Percentiles rank a stretch among this genome's conserved stretches.
Conservation (phyloP, 2,329 filamentous ascomycete genomes). For the Colletotrichum sp. region DNA sequence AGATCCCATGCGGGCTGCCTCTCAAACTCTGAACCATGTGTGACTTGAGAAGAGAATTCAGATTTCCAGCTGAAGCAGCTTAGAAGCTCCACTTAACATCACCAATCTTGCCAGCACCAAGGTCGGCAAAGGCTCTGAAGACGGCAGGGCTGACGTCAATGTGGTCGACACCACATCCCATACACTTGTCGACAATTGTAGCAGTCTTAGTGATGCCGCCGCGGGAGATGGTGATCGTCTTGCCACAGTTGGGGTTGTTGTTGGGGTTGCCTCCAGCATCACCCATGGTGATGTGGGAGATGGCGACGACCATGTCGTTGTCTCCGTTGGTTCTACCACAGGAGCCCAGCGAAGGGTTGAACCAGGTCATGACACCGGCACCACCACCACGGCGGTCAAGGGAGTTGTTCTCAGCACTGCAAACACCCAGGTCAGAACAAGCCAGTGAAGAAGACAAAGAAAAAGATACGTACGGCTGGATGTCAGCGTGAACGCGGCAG, state of each 20-base stretch:
- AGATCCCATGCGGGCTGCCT: neutral
- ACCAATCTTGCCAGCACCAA: neutral
- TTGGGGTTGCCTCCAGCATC: neutral
- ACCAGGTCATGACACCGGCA: slow-evolving; percentile 15
- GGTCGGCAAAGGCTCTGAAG: neutral
- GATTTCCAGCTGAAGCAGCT: neutral
- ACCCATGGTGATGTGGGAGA: slow-evolving; percentile 20
- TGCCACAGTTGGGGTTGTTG: slow-evolving; percentile 13
- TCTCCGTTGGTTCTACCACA: slow-evolving; percentile 6
- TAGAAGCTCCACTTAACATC: neutral
- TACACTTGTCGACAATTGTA: slow-evolving; percentile 19
- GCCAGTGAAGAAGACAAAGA: neutral
- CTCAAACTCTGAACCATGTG: neutral
- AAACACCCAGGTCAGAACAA: neutral
- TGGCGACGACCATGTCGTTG: neutral
- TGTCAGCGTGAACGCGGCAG: neutral
- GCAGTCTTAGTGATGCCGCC: neutral
- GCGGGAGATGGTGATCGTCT: neutral
- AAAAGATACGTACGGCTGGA: neutral
- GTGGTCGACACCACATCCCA: neutral
- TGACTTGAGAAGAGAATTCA: neutral
- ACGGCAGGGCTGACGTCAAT: slow-evolving; percentile 13
- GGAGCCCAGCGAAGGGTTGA: slow-evolving; percentile 7
- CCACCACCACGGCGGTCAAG: neutral
- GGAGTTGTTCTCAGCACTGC: neutral